phyloP scores from a whole-genome alignment of 139 green algal genomes.

The Chlorella sp. region DNA sequence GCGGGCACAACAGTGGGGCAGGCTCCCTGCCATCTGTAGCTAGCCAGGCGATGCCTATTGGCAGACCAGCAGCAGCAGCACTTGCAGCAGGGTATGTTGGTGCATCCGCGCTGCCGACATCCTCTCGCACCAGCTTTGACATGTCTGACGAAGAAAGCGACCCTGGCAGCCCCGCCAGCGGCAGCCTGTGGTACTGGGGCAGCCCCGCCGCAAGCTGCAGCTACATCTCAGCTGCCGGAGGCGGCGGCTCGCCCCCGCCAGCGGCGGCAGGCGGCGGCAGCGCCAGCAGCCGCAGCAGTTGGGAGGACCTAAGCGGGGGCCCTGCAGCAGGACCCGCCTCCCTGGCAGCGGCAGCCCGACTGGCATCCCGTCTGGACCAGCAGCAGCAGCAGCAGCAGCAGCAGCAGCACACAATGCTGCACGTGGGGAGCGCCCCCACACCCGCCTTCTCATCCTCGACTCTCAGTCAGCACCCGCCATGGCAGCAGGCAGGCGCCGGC shows the following conservation, averaged over 20 bases:
- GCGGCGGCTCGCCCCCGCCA: not conserved
- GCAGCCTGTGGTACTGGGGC: conserved; percentile 34
- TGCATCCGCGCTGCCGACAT: not conserved
- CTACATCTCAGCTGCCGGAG: not conserved
- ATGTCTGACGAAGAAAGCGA: conserved; percentile 1
- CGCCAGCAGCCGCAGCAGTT: not conserved
- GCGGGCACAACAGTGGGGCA: not conserved
- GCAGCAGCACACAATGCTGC: not conserved
- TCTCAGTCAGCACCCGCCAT: too few species aligned
- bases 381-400: not conserved
- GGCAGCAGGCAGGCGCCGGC: not conserved
- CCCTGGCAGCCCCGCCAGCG: conserved; percentile 15
- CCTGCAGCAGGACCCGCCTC: too few species aligned
- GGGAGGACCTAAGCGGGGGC: not conserved
- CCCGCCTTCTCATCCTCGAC: not conserved
- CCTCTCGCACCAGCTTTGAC: not conserved
- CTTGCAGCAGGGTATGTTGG: not conserved
- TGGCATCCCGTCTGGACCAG: not conserved
- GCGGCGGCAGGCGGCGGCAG: not conserved
- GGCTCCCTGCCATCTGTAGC: not conserved
- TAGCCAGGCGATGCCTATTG: not conserved
- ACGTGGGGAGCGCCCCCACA: conserved; percentile 25
- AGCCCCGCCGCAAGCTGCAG: not conserved
- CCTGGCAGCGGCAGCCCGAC: not conserved
- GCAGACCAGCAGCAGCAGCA: not conserved